Percentiles rank a stretch among this genome's conserved stretches.
phyloP scores from a whole-genome alignment of 1,284 basidiomycete species.

The Ganoderma leucocontextum region DNA sequence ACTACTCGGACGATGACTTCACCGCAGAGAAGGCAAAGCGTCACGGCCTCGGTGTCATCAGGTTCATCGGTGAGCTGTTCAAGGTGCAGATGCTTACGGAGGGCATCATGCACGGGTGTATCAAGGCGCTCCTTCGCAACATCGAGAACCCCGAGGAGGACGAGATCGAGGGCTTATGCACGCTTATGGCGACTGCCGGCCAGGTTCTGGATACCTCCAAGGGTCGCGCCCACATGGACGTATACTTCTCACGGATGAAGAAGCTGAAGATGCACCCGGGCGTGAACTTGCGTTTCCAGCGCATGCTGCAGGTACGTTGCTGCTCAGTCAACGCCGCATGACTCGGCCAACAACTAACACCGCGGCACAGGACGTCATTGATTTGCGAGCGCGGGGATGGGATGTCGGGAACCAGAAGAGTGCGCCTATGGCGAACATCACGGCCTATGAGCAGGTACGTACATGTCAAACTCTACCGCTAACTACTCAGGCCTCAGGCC shows the following conservation, averaged over 20 bases:
- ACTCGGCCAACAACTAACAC: slow-evolving; percentile 4
- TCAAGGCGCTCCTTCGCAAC: slow-evolving; percentile 93
- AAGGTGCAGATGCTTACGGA: slow-evolving; percentile 75
- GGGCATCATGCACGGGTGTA: slow-evolving; percentile 87
- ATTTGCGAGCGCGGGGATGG: slow-evolving; percentile 89
- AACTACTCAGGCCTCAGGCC: not conserved
- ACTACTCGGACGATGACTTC: slow-evolving; percentile 98
- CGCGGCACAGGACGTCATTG: slow-evolving; percentile 67
- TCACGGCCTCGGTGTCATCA: slow-evolving; percentile 94
- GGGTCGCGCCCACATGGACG: slow-evolving; percentile 86
- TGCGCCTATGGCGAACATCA: slow-evolving; percentile 91
- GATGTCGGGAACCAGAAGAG: slow-evolving; percentile 73
- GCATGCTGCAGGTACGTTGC: slow-evolving; percentile 88
- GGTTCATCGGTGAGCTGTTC: slow-evolving; percentile 98
- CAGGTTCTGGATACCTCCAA: slow-evolving; percentile 81
- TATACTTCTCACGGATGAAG: slow-evolving; percentile 93
- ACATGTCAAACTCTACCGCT: slow-evolving; percentile 31
- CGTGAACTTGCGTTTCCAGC: slow-evolving; percentile 89
- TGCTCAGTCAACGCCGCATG: not conserved
- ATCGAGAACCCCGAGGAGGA: slow-evolving; percentile 96
- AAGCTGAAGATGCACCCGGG: slow-evolving; percentile 78
- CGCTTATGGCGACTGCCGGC: slow-evolving; percentile 91
- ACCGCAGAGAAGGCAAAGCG: slow-evolving; percentile 97
- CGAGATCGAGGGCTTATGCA: slow-evolving; percentile 96
- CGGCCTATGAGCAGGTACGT: slow-evolving; percentile 88